Base-by-base conservation (phyloP, 2,329 filamentous ascomycete species). In the Hansfordia pulvinata region DNA sequence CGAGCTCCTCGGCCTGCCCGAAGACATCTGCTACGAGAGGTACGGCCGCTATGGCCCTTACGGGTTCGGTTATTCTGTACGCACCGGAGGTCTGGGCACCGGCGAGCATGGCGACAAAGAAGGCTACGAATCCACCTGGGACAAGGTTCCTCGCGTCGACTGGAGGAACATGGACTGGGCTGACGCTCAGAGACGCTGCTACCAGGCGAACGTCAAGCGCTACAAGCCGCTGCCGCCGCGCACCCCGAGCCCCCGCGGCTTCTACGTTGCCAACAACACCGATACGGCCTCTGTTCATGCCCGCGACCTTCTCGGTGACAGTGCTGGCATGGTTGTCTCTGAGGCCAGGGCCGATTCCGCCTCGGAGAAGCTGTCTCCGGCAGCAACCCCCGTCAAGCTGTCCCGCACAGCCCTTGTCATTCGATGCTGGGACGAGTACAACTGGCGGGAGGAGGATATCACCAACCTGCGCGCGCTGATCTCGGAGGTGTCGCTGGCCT, bases 1-100 rank as follows among this genome's bases (percentile, higher is more conserved):
- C 42, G 73, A 85, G 8, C 51, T 88, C 20, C 54, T 96, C 9
- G 77, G 75, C 1, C 58, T 96, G 19, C 71, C 79, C 11, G 72
- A 92, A 37, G 78, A 93, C 42, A 70, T 94, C 24, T 98, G 90
- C 55, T 94, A 93, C 45, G 90, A 98, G 39, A 69, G 90, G 2
- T 93, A 82, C 46, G 88, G 88, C 3, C 70, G 85, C 35, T 70
- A 90, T 17, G 86, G 83, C 0, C 81, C 88, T 0, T 98, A 98
- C 40, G 88, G 88, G 0, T 71, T 84, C 34, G 88, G 88, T 7
- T 96, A 96, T 49, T 82, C 79, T 17, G 60, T 67, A 18, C 73
- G 74, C 31, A 73, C 67, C 36, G 88, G 88, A 9, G 88, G 88
- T 2, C 73, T 79, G 15, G 85, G 88, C 4, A 75, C 81, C n/a